Percentiles rank a stretch among this genome's conserved stretches.
Evolutionary conservation across 2,329 filamentous ascomycete genomes (phyloP).

Genomic region (Bipolaris victoriae): DNA sequence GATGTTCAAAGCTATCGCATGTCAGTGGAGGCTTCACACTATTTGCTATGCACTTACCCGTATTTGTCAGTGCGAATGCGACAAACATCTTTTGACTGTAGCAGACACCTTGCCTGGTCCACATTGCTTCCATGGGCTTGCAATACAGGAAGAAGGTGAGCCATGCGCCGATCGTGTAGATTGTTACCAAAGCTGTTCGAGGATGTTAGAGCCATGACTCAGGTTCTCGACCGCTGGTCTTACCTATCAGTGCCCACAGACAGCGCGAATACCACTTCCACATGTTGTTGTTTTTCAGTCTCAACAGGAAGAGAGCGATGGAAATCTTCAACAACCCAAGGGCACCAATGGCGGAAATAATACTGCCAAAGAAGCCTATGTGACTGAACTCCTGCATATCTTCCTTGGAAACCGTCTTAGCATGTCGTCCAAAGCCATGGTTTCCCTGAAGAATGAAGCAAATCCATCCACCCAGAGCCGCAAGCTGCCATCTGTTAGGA

Average conservation of each 20-base stretch:
- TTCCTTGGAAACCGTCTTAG: not conserved
- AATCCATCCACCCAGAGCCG: conserved; percentile 1
- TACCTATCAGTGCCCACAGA: conserved; percentile 4
- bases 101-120: not conserved
- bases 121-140: not conserved
- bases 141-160: conserved; percentile 1
- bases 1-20: conserved; percentile 6
- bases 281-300: conserved; percentile 2
- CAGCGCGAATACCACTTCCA: conserved; percentile 6
- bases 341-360: conserved; percentile 10
- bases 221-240: not conserved
- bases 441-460: conserved; percentile 13
- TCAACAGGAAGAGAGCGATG: conserved; percentile 3
- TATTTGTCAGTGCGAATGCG: not conserved
- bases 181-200: not conserved
- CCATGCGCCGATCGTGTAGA: conserved; percentile 7
- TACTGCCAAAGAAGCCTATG: conserved; percentile 7
- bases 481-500: not conserved
- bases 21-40: not conserved
- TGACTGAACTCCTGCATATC: not conserved
- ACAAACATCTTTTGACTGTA: conserved; percentile 1
- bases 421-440: conserved; percentile 14
- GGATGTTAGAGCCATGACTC: not conserved
- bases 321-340: conserved; percentile 6
- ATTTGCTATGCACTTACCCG: not conserved